Evolutionary conservation across 129 eudicot species (phyloP).

Genomic region (Tagetes erecta): DNA sequence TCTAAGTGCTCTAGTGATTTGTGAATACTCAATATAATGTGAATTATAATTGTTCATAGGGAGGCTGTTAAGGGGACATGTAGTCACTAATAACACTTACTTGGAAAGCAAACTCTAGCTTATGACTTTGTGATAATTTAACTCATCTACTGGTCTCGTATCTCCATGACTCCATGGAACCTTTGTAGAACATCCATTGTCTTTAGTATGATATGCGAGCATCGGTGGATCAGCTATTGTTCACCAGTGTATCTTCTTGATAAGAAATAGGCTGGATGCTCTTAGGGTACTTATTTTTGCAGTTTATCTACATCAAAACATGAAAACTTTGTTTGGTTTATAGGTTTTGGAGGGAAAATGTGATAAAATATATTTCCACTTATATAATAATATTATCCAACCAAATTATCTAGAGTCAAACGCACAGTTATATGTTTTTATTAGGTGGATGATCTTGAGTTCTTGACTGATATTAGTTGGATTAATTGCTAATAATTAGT

Average conservation of each 20-base stretch:
- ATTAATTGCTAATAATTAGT: background rate
- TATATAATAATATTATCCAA: background rate
- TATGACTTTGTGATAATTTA: background rate
- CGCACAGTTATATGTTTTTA: too few relatives aligned
- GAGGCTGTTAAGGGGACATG: background rate
- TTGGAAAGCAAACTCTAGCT: background rate
- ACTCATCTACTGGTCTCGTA: background rate
- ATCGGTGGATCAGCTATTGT: background rate
- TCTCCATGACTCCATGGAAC: background rate
- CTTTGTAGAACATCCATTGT: background rate
- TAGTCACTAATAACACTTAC: background rate
- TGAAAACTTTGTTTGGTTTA: background rate
- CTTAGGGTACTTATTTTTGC: background rate
- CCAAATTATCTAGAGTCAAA: background rate
- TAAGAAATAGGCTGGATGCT: background rate
- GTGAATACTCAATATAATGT: background rate
- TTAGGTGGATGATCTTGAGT: background rate
- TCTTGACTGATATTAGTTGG: background rate
- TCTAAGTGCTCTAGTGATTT: background rate
- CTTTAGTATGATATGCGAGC: background rate
- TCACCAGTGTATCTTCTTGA: background rate
- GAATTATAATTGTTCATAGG: background rate
- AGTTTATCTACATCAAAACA: background rate
- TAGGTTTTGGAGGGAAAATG: background rate
- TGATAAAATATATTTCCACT: background rate